Evolutionary conservation across 352 stramenopile genomes (phyloP).

Genomic region (Pythium rhizo-oryzae): DNA sequence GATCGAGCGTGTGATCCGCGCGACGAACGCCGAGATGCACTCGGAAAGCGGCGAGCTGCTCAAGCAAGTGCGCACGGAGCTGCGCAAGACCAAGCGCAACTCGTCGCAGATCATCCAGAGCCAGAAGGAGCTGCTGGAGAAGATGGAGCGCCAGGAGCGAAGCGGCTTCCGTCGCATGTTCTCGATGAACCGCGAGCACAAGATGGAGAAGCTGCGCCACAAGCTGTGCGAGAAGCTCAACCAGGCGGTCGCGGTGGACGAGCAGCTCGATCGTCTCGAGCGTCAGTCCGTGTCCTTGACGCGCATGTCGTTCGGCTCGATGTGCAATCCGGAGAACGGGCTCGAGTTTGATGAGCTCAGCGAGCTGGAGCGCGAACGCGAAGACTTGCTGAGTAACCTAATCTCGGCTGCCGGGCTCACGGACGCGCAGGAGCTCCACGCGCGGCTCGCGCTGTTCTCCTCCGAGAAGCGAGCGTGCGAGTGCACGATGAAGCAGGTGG

Average conservation of each 20-base stretch:
- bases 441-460: conserved; percentile 69
- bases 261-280: conserved; percentile 68
- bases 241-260: conserved; percentile 64
- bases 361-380: conserved; percentile 67
- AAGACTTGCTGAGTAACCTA: conserved; percentile 70
- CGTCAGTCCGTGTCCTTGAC: conserved; percentile 66
- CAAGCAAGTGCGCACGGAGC: conserved; percentile 39
- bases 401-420: conserved; percentile 62
- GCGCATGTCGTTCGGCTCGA: conserved; percentile 49
- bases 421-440: conserved; percentile 70
- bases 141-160: conserved; percentile 77
- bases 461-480: conserved; percentile 82
- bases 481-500: conserved; percentile 76
- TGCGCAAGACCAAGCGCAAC: conserved; percentile 62
- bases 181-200: conserved; percentile 66
- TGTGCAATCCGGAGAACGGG: conserved; percentile 17
- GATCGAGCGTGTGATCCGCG: conserved; percentile 69
- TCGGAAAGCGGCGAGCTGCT: conserved; percentile 33
- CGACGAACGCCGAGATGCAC: conserved; percentile 42
- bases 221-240: conserved; percentile 77
- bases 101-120: conserved; percentile 79
- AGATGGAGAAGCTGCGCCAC: conserved; percentile 71
- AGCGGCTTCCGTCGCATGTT: conserved; percentile 67
- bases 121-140: conserved; percentile 82
- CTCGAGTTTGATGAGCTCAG: conserved; percentile 52